These are phyloP conservation scores for Naganishia kalamii DNA, from an alignment of 768 basidiomycete species.

Conservation along the genomic window DNA sequence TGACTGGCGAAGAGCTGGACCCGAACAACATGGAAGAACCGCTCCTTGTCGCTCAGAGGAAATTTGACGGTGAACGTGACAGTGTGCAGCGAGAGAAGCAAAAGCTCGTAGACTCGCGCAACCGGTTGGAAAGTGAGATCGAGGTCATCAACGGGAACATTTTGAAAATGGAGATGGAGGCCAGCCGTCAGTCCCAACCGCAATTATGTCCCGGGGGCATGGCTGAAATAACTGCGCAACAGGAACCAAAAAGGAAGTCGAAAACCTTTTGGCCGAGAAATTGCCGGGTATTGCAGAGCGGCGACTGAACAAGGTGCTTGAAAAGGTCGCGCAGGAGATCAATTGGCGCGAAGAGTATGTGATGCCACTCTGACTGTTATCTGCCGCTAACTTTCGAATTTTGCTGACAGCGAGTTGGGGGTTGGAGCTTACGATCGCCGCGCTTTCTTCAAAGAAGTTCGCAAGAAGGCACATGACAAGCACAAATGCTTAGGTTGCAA, in stretches of 20 bases:
- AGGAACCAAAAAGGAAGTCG: constrained; percentile 14
- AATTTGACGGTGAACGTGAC: neutral
- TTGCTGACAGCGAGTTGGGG: neutral
- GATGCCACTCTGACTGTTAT: no score
- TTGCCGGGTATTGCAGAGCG: neutral
- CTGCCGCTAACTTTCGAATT: no score
- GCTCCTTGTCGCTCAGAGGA: constrained; percentile 59
- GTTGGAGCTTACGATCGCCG: neutral
- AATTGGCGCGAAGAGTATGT: no score
- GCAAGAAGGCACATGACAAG: constrained; percentile 58
- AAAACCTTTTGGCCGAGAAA: neutral
- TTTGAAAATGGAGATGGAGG: constrained; percentile 21
- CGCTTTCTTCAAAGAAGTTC: constrained; percentile 52
- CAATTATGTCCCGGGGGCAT: no score
- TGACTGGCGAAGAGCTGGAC: constrained; percentile 59
- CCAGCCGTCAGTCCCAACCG: neutral
- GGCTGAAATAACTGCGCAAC: neutral
- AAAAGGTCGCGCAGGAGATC: neutral
- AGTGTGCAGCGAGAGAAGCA: constrained; percentile 57
- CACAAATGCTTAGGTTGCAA: constrained; percentile 72
- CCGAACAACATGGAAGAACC: constrained; percentile 68
- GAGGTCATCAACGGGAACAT: constrained; percentile 30
- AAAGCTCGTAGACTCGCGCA: constrained; percentile 52
- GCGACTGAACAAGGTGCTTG: neutral
- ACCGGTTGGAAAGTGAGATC: constrained; percentile 19